phyloP scores from a whole-genome alignment of 495 filamentous ascomycete genomes.

The Penicillium riverlandense region DNA sequence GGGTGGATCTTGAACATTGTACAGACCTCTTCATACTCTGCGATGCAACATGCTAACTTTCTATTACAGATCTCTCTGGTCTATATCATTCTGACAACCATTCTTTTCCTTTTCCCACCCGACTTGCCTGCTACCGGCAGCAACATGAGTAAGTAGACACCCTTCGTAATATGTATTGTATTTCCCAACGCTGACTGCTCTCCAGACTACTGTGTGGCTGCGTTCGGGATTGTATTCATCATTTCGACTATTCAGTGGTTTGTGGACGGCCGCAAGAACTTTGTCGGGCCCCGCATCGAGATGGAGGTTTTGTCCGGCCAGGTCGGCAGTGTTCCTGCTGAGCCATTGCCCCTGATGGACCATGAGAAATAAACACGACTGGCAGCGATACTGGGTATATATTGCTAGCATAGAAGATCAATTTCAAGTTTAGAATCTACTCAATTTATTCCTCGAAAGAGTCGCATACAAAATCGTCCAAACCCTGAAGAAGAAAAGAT shows the following conservation, averaged over 20 bases:
- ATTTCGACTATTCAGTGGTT: constrained; percentile 62
- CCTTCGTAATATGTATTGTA: not conserved
- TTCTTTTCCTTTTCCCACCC: constrained; percentile 73
- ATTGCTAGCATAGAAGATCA: not conserved
- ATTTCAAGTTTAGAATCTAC: too few species aligned
- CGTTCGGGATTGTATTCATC: constrained; percentile 59
- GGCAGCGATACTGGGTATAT: not conserved
- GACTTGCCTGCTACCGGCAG: constrained; percentile 54
- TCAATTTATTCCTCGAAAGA: too few species aligned
- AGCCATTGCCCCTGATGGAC: constrained; percentile 14
- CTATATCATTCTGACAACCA: constrained; percentile 61
- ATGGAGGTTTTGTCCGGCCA: constrained; percentile 31
- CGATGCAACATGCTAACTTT: not conserved
- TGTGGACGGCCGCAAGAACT: constrained; percentile 68
- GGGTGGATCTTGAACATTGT: constrained; percentile 47
- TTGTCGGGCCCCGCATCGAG: constrained; percentile 52
- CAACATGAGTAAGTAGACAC: constrained; percentile 57
- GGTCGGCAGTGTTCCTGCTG: constrained; percentile 7
- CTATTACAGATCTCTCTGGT: constrained; percentile 48
- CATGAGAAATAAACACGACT: constrained; percentile 2
- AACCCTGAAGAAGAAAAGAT: too few species aligned
- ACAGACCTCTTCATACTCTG: not conserved
- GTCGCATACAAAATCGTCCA: too few species aligned
- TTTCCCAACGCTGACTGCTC: constrained; percentile 3
- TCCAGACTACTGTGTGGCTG: constrained; percentile 61